Percentiles rank a stretch among this genome's conserved stretches.
These are phyloP conservation scores for Magnolia changhungtana DNA, from an alignment of 164 flowering plant genomes.

Conservation along the genomic window DNA sequence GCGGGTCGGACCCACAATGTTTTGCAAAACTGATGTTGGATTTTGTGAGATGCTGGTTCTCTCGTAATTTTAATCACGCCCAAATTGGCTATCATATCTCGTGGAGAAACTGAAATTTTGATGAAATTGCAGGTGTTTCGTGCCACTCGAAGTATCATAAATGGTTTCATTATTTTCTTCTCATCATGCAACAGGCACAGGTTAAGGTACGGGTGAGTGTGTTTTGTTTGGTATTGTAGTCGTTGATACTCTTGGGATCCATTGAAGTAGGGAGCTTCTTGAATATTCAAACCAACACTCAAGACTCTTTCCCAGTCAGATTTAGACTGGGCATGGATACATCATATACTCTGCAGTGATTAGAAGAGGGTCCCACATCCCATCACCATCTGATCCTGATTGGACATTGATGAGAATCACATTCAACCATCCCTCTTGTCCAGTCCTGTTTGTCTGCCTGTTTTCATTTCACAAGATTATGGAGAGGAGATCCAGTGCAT, in stretches of 20 bases:
- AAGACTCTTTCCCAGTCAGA: neutral
- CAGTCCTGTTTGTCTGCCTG: neutral
- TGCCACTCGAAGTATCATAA: conserved; percentile 19
- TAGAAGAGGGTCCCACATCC: neutral
- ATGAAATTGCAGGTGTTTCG: conserved; percentile 16
- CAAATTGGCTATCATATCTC: neutral
- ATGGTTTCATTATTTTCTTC: conserved; percentile 18
- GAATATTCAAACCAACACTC: neutral
- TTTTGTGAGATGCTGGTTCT: neutral
- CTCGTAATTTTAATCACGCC: neutral
- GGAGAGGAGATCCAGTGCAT: too few species aligned
- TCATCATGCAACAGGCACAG: conserved; percentile 24
- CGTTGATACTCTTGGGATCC: neutral
- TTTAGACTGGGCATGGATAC: neutral
- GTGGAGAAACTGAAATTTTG: neutral
- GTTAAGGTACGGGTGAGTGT: conserved; percentile 12
- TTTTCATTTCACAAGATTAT: too few species aligned
- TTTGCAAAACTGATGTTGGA: too few species aligned
- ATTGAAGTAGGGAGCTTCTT: neutral
- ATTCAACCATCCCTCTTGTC: neutral
- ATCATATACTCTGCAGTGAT: neutral
- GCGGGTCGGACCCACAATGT: neutral
- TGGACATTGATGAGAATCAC: too few species aligned
- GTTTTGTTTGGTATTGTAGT: neutral
- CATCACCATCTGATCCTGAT: neutral